Evolutionary conservation across 2,329 filamentous ascomycete genomes (phyloP).

Genomic region (Ciborinia camelliae): DNA sequence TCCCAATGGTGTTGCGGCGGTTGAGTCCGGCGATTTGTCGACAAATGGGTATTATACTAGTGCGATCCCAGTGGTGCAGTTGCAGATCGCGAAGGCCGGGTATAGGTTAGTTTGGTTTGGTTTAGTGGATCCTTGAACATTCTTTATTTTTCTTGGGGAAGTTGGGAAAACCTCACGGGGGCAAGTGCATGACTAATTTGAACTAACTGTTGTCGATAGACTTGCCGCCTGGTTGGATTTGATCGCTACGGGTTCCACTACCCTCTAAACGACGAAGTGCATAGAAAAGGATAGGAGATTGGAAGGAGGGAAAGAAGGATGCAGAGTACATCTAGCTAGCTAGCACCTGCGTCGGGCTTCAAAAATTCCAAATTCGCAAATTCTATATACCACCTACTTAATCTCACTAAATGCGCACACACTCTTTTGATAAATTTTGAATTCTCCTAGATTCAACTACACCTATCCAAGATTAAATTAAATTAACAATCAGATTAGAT

Average conservation of each 20-base stretch:
- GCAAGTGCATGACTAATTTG: too few species aligned
- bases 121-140: too few species aligned
- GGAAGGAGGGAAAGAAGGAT: not conserved
- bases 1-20: slow-evolving; percentile 57
- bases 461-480: too few species aligned
- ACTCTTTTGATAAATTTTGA: too few species aligned
- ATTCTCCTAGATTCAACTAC: too few species aligned
- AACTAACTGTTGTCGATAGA: slow-evolving; percentile 4
- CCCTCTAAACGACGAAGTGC: not conserved
- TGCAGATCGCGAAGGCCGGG: slow-evolving; percentile 64
- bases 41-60: slow-evolving; percentile 57
- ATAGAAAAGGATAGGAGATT: not conserved
- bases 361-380: not conserved
- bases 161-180: too few species aligned
- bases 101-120: slow-evolving; percentile 45
- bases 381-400: too few species aligned
- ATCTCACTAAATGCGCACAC: too few species aligned
- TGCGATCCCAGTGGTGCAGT: slow-evolving; percentile 59
- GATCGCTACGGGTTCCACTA: slow-evolving; percentile 43
- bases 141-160: not conserved
- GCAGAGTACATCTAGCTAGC: too few species aligned
- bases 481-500: too few species aligned
- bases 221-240: slow-evolving; percentile 66
- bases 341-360: too few species aligned
- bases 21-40: slow-evolving; percentile 54